These are phyloP conservation scores for Dryas drummondii DNA, from an alignment of 306 rosid genomes.

Conservation along the genomic window DNA sequence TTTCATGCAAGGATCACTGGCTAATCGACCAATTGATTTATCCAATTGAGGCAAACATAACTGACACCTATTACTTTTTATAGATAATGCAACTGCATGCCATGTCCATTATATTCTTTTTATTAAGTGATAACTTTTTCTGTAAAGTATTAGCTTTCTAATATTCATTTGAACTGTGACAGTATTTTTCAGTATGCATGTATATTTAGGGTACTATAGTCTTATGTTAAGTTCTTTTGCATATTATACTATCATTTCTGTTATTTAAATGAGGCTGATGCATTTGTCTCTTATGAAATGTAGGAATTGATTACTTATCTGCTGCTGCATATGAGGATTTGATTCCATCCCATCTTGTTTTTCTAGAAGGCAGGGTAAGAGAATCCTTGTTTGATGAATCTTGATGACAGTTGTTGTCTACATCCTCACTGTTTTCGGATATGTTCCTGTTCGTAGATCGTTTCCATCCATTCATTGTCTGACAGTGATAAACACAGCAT, in stretches of 20 bases:
- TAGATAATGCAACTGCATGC: background rate
- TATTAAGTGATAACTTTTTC: background rate
- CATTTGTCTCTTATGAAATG: background rate
- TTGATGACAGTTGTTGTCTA: background rate
- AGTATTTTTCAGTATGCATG: background rate
- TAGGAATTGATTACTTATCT: slow-evolving; percentile 58
- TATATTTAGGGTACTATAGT: background rate
- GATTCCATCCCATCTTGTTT: slow-evolving; percentile 43
- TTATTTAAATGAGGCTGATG: background rate
- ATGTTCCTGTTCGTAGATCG: background rate
- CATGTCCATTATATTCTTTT: background rate
- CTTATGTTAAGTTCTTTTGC: background rate
- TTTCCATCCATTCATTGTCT: background rate
- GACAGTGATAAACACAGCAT: background rate
- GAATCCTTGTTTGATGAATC: background rate
- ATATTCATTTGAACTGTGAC: background rate
- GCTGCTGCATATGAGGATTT: slow-evolving; percentile 53
- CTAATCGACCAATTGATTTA: background rate
- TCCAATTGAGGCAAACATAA: background rate
- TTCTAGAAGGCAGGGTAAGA: slow-evolving; percentile 54
- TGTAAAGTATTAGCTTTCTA: background rate
- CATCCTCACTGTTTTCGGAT: background rate
- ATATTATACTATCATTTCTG: background rate
- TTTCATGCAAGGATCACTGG: background rate
- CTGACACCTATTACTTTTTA: background rate